These are phyloP conservation scores for Dipodascus geniculatus DNA, from an alignment of 805 yeast species.

Conservation along the genomic window DNA sequence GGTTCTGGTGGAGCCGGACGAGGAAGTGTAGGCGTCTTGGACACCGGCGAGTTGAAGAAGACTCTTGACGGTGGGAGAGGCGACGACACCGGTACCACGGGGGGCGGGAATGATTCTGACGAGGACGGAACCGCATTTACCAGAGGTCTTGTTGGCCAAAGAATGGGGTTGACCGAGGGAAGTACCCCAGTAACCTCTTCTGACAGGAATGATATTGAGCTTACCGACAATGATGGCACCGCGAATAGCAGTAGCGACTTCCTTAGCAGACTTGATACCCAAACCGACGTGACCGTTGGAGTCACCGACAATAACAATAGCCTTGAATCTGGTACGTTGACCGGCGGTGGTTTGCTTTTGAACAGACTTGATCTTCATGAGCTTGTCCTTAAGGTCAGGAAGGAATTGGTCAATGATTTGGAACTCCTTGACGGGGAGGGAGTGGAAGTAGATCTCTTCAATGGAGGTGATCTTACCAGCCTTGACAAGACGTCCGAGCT, in stretches of 20 bases:
- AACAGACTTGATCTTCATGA: conserved; percentile 99
- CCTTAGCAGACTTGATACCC: conserved; percentile 99
- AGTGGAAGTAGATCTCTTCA: conserved; percentile 98
- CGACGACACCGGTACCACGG: conserved; percentile 99
- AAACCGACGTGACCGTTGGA: conserved; percentile 99
- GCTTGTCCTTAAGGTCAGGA: conserved; percentile 95
- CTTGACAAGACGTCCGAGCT: conserved; percentile 98
- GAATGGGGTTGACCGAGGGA: conserved; percentile 99
- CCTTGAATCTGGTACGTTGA: conserved; percentile 99
- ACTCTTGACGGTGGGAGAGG: conserved; percentile 99
- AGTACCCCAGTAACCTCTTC: conserved; percentile 99
- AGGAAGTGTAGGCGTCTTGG: conserved; percentile 98
- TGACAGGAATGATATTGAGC: conserved; percentile 96
- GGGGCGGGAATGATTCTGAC: conserved; percentile 99
- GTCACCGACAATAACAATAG: conserved; percentile 99
- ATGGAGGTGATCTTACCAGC: conserved; percentile 94
- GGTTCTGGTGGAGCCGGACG: conserved; percentile 99
- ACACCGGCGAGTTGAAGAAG: conserved; percentile 98
- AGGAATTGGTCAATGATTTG: conserved; percentile 95
- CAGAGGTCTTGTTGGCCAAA: conserved; percentile 93
- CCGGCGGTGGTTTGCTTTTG: conserved; percentile 99
- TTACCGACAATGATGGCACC: conserved; percentile 99
- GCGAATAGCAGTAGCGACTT: conserved; percentile 99
- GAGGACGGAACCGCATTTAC: conserved; percentile 99
- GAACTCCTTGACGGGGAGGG: conserved; percentile 98